A percentile compares a stretch with the other conserved stretches of the same genome.
Conservation (phyloP, 352 stramenopile genomes). For the Globisporangium nagaii region DNA sequence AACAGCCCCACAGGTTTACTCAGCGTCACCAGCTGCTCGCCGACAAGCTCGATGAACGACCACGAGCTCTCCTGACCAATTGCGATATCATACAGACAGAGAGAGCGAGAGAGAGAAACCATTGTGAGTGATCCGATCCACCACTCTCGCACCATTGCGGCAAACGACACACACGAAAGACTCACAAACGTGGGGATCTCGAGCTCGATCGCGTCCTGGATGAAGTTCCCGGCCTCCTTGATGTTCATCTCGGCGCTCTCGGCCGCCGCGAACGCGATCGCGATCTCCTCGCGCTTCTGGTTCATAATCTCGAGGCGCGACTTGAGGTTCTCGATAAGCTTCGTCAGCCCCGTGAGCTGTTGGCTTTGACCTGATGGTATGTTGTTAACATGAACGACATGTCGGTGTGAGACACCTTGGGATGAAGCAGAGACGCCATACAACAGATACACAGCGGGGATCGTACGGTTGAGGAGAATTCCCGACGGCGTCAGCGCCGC, state of each 20-base stretch:
- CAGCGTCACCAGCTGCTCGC: slow-evolving; percentile 58
- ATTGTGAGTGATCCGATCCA: not conserved
- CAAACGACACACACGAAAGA: not conserved
- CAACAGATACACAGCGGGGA: too few species aligned
- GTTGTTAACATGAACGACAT: too few species aligned
- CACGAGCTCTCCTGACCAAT: slow-evolving; percentile 62
- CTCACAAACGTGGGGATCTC: slow-evolving; percentile 41
- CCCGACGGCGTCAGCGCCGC: slow-evolving; percentile 76
- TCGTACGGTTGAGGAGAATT: slow-evolving; percentile 83
- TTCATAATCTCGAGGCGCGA: slow-evolving; percentile 83
- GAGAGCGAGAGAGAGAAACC: not conserved
- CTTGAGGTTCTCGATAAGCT: slow-evolving; percentile 76
- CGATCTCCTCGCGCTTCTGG: slow-evolving; percentile 75
- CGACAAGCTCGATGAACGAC: slow-evolving; percentile 78
- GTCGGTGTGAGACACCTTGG: too few species aligned
- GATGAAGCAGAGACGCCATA: too few species aligned
- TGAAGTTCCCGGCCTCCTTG: slow-evolving; percentile 77
- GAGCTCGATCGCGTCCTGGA: slow-evolving; percentile 74
- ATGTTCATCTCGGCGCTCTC: slow-evolving; percentile 76
- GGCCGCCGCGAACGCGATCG: slow-evolving; percentile 59
- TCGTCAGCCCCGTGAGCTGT: slow-evolving; percentile 69
- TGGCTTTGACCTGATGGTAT: slow-evolving; percentile 84
- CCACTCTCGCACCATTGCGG: not conserved
- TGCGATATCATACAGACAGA: not conserved
- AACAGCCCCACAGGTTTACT: slow-evolving; percentile 68